Evolutionary conservation across 192 early-diverging fungal species (phyloP), one percentile per base, ranked within the genome.

Genomic region (Umbelopsis sp.): DNA sequence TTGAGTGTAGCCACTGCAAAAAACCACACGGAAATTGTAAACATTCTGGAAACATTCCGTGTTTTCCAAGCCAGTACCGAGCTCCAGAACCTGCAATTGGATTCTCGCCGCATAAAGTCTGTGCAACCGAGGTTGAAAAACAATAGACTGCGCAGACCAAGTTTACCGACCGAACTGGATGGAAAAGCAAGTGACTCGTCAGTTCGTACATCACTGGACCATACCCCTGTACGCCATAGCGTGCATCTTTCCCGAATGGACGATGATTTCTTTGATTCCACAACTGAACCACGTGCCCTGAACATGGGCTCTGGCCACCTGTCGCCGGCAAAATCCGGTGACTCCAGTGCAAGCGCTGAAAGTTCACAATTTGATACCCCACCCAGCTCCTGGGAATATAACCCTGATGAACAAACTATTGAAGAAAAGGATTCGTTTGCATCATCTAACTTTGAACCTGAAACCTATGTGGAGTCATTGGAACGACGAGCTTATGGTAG

Each of bases 1-100:
- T 69, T 81, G 25, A 71, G 74, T 54, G 79, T 87, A 4, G 86
- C 86, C 41, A 66, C 67, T 16, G 82, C 86, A n/a, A 80, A 85
- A 49, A 80, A 82, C 65, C 84, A 87, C 53, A 68, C 70, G 25
- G 86, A 85, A 47, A 81, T 87, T 29, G 84, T 80, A 16, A 81
- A 75, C 38, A 69, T 80, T 25, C 45, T 80, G 49, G 79, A 80
- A 50, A 80, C 71, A 10, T 80, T 80, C 73, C 69, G 74, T 21
- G 71, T 66, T n/a, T 73, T 80, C 65, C 79, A 80, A 32, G 44
- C 34, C 26, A 43, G 52, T 25, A 41, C 68, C n/a, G 68, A 70
- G 29, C 32, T 70, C 7, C 47, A 36, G 29, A 45, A 70, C 47
- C 12, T 14, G n/a, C 47, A 53, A 38, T 6, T 25, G 32, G 65